Evolutionary conservation across 192 early-diverging fungal genomes (phyloP).

Genomic region (Backusella sp.): DNA sequence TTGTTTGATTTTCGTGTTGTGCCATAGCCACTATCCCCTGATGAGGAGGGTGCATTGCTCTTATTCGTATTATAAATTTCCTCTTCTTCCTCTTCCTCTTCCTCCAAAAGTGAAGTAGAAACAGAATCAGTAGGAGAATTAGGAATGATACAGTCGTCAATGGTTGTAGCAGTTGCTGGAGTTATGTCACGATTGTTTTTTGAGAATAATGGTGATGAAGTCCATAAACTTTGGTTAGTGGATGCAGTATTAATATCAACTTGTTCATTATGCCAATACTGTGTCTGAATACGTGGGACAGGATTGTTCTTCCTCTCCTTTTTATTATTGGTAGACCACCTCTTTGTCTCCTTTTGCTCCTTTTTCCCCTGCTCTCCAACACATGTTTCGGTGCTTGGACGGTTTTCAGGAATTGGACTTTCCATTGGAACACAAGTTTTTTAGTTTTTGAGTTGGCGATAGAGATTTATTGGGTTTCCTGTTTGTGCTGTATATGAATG

Average conservation of each 20-base stretch:
- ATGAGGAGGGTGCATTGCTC: slow-evolving; percentile 14
- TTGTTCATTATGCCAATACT: neutral
- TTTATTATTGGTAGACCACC: neutral
- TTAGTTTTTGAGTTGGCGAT: neutral
- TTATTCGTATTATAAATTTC: slow-evolving; percentile 1
- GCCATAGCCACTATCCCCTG: slow-evolving; percentile 19
- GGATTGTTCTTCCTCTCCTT: neutral
- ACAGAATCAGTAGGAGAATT: neutral
- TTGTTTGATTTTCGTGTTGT: slow-evolving; percentile 13
- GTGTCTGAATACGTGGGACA: neutral
- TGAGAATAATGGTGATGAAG: neutral
- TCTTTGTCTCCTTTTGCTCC: slow-evolving; percentile 8
- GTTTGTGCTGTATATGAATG: neutral
- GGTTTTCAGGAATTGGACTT: neutral
- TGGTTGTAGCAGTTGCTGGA: neutral
- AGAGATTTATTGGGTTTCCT: neutral
- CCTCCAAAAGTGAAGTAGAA: neutral
- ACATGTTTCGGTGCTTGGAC: slow-evolving; percentile 5
- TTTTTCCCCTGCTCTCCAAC: slow-evolving; percentile 5
- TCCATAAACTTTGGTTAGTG: neutral
- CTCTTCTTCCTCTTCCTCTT: neutral
- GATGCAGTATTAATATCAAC: neutral
- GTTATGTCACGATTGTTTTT: neutral
- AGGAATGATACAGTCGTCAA: neutral
- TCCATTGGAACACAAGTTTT: neutral